Evolutionary conservation across 1,284 basidiomycete genomes (phyloP).

Genomic region (Sphaerobolus stellatus): DNA sequence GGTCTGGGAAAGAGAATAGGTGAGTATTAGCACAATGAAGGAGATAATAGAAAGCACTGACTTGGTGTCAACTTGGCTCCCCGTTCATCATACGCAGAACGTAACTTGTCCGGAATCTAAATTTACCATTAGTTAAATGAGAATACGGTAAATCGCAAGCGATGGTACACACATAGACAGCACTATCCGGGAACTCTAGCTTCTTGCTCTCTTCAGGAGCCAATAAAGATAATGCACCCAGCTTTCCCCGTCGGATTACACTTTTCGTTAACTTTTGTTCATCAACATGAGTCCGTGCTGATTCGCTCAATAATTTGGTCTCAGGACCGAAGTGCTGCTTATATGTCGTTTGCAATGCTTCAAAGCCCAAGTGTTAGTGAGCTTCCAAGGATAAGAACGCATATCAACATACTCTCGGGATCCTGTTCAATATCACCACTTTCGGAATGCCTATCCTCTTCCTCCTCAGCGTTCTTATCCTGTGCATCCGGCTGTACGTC

Average conservation of each 20-base stretch:
- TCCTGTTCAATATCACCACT: conserved; percentile 17
- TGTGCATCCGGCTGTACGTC: conserved; percentile 6
- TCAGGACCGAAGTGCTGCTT: conserved; percentile 66
- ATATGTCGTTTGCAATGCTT: conserved; percentile 36
- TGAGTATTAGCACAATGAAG: conserved; percentile 14
- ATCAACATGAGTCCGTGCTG: conserved; percentile 49
- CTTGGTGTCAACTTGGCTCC: conserved; percentile 55
- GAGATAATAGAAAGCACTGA: conserved; percentile 27
- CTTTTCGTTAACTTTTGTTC: conserved; percentile 48
- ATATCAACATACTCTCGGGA: conserved; percentile 9
- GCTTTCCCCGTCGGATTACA: conserved; percentile 40
- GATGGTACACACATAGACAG: neutral
- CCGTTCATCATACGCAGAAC: conserved; percentile 50
- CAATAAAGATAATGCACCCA: conserved; percentile 57
- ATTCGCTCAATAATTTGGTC: conserved; percentile 47
- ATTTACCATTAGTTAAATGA: neutral
- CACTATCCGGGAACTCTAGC: conserved; percentile 22
- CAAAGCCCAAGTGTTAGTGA: neutral
- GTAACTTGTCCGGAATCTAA: conserved; percentile 66
- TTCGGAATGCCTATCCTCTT: conserved; percentile 20
- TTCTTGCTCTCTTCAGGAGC: conserved; percentile 37
- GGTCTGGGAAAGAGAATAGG: conserved; percentile 39
- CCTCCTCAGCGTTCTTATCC: conserved; percentile 13
- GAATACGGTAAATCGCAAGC: neutral
- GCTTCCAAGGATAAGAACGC: neutral